Evolutionary conservation across 257 asterid genomes (phyloP).

Genomic region (Solanum appendiculatum): DNA sequence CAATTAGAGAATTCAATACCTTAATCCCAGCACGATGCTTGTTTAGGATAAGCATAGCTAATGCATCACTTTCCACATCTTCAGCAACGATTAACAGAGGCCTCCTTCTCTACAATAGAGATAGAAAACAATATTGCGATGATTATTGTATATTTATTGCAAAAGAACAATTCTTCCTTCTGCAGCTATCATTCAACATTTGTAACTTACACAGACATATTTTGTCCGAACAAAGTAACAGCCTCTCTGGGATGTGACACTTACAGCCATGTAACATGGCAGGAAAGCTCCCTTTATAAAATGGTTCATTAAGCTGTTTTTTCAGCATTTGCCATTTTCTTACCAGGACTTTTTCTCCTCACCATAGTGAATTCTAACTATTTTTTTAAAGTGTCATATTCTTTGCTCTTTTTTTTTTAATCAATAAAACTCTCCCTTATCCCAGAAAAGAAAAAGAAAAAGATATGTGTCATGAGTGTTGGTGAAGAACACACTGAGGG

Average conservation of each 20-base stretch:
- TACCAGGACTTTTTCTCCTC: neutral
- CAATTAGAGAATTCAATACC: slow-evolving; percentile 16
- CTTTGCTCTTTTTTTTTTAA: neutral
- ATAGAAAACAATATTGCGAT: neutral
- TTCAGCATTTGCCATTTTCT: neutral
- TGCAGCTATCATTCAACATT: neutral
- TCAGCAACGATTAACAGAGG: slow-evolving; percentile 85
- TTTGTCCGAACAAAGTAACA: neutral
- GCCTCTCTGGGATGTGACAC: neutral
- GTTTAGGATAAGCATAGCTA: slow-evolving; percentile 70
- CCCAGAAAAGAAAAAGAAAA: neutral
- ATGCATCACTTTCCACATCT: slow-evolving; percentile 73
- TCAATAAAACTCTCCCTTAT: neutral
- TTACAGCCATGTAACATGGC: neutral
- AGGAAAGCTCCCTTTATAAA: neutral
- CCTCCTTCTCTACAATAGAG: slow-evolving; percentile 37
- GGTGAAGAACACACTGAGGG: neutral
- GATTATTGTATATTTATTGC: neutral
- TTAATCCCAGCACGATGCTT: slow-evolving; percentile 79
- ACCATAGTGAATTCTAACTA: neutral
- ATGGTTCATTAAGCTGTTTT: neutral
- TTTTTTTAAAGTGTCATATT: neutral
- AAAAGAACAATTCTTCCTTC: neutral
- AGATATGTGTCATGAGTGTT: neutral
- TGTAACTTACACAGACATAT: neutral